A percentile compares a stretch with the other conserved stretches of the same genome.
These are phyloP conservation scores for Verticillium longisporum DNA, from an alignment of 2,329 filamentous ascomycete genomes.

Conservation along the genomic window DNA sequence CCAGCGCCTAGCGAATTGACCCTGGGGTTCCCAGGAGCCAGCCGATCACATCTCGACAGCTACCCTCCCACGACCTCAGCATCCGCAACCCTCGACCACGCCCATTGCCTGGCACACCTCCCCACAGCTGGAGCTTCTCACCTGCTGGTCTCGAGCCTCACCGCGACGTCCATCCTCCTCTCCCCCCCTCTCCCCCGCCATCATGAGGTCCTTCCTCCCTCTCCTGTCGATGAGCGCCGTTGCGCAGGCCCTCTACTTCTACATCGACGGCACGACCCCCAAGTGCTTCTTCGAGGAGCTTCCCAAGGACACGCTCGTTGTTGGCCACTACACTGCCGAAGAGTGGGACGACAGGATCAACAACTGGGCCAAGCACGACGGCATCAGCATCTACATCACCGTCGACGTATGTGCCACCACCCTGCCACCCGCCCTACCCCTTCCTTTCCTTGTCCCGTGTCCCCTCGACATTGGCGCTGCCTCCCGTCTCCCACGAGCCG, in stretches of 20 bases:
- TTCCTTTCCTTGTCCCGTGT: not conserved
- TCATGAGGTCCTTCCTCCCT: constrained; percentile 56
- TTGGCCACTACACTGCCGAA: constrained; percentile 84
- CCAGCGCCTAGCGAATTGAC: constrained; percentile 10
- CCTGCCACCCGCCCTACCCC: not conserved
- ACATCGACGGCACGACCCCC: constrained; percentile 74
- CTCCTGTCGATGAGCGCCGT: constrained; percentile 58
- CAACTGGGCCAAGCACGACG: constrained; percentile 65
- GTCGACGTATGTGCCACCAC: constrained; percentile 58
- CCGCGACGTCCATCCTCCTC: not conserved
- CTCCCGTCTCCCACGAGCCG: too few relatives aligned
- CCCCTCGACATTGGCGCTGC: too few relatives aligned
- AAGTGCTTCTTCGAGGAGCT: constrained; percentile 99
- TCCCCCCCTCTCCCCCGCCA: constrained; percentile 10
- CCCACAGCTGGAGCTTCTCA: not conserved
- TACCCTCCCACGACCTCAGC: constrained; percentile 4
- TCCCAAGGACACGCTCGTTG: constrained; percentile 93
- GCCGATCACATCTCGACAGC: constrained; percentile 2
- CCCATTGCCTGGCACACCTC: constrained; percentile 3
- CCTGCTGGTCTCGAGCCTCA: not conserved
- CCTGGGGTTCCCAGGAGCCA: constrained; percentile 7
- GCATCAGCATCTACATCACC: constrained; percentile 79
- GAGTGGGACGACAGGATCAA: constrained; percentile 69
- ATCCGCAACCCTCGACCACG: constrained; percentile 6
- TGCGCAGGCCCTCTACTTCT: constrained; percentile 88